Evolutionary conservation across 192 early-diverging fungal genomes (phyloP), one percentile per base, ranked within the genome.

Genomic region (Ambispora gerdemannii): DNA sequence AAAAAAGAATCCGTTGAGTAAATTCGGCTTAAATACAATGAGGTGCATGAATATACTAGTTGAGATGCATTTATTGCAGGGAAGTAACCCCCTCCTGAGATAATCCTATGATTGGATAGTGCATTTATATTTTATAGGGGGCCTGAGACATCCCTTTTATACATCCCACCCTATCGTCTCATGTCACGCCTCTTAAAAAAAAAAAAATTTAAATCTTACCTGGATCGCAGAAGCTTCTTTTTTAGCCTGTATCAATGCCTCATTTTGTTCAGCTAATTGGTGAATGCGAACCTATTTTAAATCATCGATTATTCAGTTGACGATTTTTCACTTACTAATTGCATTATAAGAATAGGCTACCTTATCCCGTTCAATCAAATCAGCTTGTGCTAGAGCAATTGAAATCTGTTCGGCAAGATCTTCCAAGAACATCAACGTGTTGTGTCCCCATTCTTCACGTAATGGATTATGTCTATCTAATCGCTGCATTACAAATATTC

Each of bases 331-430:
- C 24, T 7, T 20, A 4, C 17, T 50, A 4, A 20, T 20, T 51
- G 4, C 24, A 13, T 51, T 51, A 6, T 51, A 13, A 22, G 27
- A 28, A 56, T 27, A 56, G 7, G 19, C 32, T 59, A 59, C 56
- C 34, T 63, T 63, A 19, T 63, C 60, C 36, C 36, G 60, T 63
- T 63, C 60, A 4, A 63, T 63, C 36, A 63, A 36, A 31, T 1
- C 36, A 10, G 60, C 31, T 63, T 63, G 60, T n/a, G 60, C 22
- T 20, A 63, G 20, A 63, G 60, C 60, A 24, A 63, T 63, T 24
- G 60, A 63, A 36, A 63, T 63, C 36, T 63, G 60, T 63, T 63
- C 60, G 33, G 60, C 35, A 32, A 63, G 32, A 63, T 63, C 60
- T 19, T 20, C 11, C 8, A 63, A 22, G 34, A 63, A 63, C 8